phyloP scores from a whole-genome alignment of 805 yeast species.

The Pichia manshurica region DNA sequence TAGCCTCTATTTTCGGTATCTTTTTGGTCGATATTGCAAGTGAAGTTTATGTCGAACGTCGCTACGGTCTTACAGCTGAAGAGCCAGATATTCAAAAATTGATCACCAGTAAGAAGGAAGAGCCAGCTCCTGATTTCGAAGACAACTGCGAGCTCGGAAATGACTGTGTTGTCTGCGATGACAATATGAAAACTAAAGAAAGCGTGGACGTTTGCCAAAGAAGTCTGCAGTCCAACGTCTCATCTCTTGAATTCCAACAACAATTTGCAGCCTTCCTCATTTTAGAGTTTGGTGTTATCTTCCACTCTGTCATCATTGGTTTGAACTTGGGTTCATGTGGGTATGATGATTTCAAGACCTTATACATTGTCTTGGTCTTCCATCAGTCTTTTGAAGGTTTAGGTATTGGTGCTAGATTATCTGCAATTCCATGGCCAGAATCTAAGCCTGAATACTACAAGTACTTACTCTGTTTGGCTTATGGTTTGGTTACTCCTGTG shows the following conservation, averaged over 20 bases:
- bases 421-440: conserved; percentile 41
- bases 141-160: not conserved
- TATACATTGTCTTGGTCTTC: conserved; percentile 58
- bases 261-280: conserved; percentile 18
- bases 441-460: conserved; percentile 24
- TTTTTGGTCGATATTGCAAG: conserved; percentile 43
- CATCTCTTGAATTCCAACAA: conserved; percentile 10
- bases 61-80: conserved; percentile 15
- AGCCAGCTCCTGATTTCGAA: conserved; percentile 1
- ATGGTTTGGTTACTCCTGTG: conserved; percentile 57
- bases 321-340: conserved; percentile 68
- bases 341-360: conserved; percentile 54
- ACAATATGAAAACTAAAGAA: not conserved
- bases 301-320: conserved; percentile 78
- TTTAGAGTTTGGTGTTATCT: conserved; percentile 67
- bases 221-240: conserved; percentile 9
- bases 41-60: conserved; percentile 35
- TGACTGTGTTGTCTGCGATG: not conserved
- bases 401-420: conserved; percentile 72
- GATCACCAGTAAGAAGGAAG: conserved; percentile 30
- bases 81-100: conserved; percentile 16
- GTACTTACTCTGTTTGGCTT: conserved; percentile 47
- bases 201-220: conserved; percentile 13
- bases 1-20: conserved; percentile 39
- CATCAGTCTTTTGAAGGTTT: conserved; percentile 81